Percentiles rank a stretch among this genome's conserved stretches.
These are phyloP conservation scores for Fomitopsis pinicola DNA, from an alignment of 1,284 basidiomycete genomes.

Conservation along the genomic window DNA sequence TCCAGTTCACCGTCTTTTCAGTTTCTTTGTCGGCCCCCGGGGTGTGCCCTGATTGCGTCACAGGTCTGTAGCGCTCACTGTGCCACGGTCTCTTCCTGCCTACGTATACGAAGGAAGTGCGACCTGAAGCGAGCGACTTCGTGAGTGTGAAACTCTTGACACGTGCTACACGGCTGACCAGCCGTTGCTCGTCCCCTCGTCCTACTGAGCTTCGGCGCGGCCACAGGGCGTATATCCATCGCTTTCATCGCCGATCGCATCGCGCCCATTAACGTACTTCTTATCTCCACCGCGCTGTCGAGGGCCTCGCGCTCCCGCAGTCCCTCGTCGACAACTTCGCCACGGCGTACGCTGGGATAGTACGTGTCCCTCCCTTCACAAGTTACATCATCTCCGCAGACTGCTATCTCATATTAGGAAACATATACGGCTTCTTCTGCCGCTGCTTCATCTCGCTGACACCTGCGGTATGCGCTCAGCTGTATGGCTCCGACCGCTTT, in stretches of 20 bases:
- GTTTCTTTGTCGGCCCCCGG: neutral
- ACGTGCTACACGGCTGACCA: neutral
- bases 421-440: conserved; percentile 24
- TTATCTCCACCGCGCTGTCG: conserved; percentile 12
- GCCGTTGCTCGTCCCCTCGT: conserved; percentile 13
- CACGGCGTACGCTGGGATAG: conserved; percentile 21
- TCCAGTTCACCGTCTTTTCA: conserved; percentile 21
- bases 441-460: conserved; percentile 22
- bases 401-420: conserved; percentile 8
- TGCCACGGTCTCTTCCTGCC: conserved; percentile 21
- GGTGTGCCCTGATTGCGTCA: neutral
- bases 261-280: conserved; percentile 21
- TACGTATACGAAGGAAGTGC: conserved; percentile 16
- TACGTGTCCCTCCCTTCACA: conserved; percentile 6
- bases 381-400: neutral
- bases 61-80: conserved; percentile 17
- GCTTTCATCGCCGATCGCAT: conserved; percentile 22
- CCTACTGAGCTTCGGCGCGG: conserved; percentile 20
- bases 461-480: conserved; percentile 18
- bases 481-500: conserved; percentile 19
- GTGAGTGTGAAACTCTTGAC: conserved; percentile 7
- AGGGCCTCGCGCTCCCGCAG: conserved; percentile 18
- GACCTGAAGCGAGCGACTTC: conserved; percentile 14
- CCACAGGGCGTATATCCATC: conserved; percentile 17
- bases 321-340: conserved; percentile 22